A percentile compares a stretch with the other conserved stretches of the same genome.
These are phyloP conservation scores for Lycium ferocissimum DNA, from an alignment of 257 asterid genomes.

Conservation along the genomic window DNA sequence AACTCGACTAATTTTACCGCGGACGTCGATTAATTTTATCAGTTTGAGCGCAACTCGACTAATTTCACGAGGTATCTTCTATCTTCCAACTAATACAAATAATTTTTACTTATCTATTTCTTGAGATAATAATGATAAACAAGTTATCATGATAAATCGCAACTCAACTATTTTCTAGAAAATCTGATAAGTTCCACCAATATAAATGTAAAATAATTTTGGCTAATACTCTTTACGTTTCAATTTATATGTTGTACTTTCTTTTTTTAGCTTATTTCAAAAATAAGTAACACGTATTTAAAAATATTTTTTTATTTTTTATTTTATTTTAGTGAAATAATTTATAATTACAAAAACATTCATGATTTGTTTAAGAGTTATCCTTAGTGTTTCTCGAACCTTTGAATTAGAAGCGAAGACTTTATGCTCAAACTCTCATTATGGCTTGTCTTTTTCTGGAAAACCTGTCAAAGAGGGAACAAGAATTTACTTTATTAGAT, in stretches of 20 bases:
- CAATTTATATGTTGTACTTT: background rate
- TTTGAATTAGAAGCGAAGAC: background rate
- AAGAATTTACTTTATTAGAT: background rate
- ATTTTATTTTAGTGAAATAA: background rate
- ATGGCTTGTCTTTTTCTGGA: background rate
- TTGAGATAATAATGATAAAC: no score
- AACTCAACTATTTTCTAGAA: background rate
- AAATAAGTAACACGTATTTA: background rate
- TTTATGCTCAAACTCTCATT: background rate
- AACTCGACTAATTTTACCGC: background rate
- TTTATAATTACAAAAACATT: background rate
- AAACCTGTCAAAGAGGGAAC: background rate
- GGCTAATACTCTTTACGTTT: background rate
- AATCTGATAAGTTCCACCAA: background rate
- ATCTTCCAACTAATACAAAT: no score
- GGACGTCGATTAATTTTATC: no score
- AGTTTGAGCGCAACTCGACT: no score
- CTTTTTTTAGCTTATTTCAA: background rate
- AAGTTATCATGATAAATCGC: no score
- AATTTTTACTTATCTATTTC: no score
- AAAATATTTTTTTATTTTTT: background rate
- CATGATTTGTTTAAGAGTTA: background rate
- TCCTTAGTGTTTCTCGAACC: background rate
- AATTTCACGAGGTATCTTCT: no score
- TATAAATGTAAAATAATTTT: no score